Evolutionary conservation across 2,329 filamentous ascomycete genomes (phyloP), one percentile per base, ranked within the genome.

Genomic region (Fusarium humuli): DNA sequence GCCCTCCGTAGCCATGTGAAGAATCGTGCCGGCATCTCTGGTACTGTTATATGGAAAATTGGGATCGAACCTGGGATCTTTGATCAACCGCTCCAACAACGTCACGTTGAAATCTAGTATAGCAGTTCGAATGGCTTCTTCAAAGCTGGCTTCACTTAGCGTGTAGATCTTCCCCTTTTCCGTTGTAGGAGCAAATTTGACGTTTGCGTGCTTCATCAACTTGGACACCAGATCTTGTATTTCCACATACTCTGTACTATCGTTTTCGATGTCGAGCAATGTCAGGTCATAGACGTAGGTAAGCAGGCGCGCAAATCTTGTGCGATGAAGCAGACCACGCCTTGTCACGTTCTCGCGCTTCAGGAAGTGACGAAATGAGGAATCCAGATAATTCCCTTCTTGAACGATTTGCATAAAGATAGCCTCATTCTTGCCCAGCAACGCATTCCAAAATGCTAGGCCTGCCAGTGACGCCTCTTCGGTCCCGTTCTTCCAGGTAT

Each of bases 11-110:
- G 78, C 79, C 30, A 75, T 70, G 37, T 81, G 79, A n/a, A 78
- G 70, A 47, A 80, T 72, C 1, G 75, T 78, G 2, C 76, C 76
- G 11, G 61, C 55, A 20, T n/a, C 45, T 5, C 55, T 53, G 8
- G 57, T 30, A 4, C 65, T 57, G 9, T 58, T 53, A 9, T 70
- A 71, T 5, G 54, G 47, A 5, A 76, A 61, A 23, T 79, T 73
- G 5, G 75, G 72, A n/a, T 79, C 57, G 29, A 80, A 81, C 10
- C 78, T 73, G 1, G 73, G 68, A 56, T 81, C 78, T 12, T 65
- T 60, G 2, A 65, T 62, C 3, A 80, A 70, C 3, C 79, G 76
- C 23, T 73, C 57, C 14, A 80, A 56, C 20, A 74, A 65, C 6
- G 69, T 40, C 7, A 56, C 47, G 49, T 76, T 70, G 25, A 71